These are phyloP conservation scores for Dendrobium officinale DNA, from an alignment of 106 monocot species.

Conservation along the genomic window DNA sequence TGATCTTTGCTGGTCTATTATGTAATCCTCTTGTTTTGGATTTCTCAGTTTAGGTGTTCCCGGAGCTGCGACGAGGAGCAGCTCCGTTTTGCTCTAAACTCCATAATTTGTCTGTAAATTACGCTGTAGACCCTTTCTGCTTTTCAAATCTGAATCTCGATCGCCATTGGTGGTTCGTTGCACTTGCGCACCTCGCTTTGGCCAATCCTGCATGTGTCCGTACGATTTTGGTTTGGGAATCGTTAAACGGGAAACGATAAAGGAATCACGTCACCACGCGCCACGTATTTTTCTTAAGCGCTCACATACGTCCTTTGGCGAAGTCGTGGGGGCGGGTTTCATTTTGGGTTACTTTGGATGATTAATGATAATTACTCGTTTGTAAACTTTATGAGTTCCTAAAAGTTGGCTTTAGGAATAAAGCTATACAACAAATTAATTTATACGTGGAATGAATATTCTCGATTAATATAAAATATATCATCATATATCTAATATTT, in stretches of 20 bases:
- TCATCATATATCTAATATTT: too few species aligned
- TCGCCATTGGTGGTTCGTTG: background rate
- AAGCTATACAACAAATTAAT: too few species aligned
- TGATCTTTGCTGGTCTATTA: background rate
- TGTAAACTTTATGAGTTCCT: too few species aligned
- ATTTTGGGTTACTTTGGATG: too few species aligned
- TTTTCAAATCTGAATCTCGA: background rate
- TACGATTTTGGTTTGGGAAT: background rate
- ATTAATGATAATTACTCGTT: too few species aligned
- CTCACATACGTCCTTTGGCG: too few species aligned
- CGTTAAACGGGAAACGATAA: background rate
- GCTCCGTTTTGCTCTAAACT: background rate
- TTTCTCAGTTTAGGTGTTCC: background rate
- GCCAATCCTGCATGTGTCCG: background rate
- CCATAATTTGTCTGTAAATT: constrained; percentile 3
- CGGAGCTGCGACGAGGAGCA: background rate
- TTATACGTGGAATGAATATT: too few species aligned
- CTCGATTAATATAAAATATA: too few species aligned
- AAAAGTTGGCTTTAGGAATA: too few species aligned
- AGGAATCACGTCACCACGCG: too few species aligned
- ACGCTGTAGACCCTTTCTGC: background rate
- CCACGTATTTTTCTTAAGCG: too few species aligned
- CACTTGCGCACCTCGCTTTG: background rate
- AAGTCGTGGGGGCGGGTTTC: too few species aligned
- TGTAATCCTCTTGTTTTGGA: background rate